Percentiles rank a stretch among this genome's conserved stretches.
phyloP scores from a whole-genome alignment of 2,329 filamentous ascomycete species.

The Colletotrichum destructivum region DNA sequence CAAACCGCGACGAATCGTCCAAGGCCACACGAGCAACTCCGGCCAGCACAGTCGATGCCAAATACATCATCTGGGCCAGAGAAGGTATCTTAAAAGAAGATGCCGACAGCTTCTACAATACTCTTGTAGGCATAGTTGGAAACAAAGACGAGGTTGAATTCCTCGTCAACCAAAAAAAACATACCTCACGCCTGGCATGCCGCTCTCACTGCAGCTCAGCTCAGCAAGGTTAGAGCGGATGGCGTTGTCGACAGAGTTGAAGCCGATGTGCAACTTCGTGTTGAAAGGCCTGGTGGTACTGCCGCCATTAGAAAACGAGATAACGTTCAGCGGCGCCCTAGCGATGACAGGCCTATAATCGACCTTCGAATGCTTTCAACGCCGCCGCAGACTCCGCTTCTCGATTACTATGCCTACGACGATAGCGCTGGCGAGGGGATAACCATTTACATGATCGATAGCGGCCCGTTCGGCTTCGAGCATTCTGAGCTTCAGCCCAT shows the following conservation, averaged over 20 bases:
- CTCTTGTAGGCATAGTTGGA: constrained; percentile 7
- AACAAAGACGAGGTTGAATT: not conserved
- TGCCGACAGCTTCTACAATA: constrained; percentile 11
- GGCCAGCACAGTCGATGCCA: not conserved
- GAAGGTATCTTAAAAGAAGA: constrained; percentile 4
- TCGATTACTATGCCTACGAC: not conserved
- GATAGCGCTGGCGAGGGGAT: constrained; percentile 14
- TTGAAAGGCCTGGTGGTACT: not conserved
- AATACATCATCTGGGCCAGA: constrained; percentile 21
- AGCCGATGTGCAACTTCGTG: not conserved
- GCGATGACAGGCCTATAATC: too few relatives aligned
- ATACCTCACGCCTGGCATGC: not conserved
- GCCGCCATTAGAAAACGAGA: too few relatives aligned
- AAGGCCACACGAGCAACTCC: constrained; percentile 1
- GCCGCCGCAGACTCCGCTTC: not conserved
- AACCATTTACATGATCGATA: constrained; percentile 14
- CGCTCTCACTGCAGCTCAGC: constrained; percentile 2
- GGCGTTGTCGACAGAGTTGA: not conserved
- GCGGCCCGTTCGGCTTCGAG: constrained; percentile 1
- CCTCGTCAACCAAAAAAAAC: not conserved
- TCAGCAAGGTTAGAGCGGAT: constrained; percentile 1
- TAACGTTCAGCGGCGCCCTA: too few relatives aligned
- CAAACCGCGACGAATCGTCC: not conserved
- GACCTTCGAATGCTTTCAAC: too few relatives aligned
- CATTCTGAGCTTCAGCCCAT: constrained; percentile 5